Conservation (phyloP, 2,329 filamentous ascomycete genomes). For the Graphilbum fragrans region DNA sequence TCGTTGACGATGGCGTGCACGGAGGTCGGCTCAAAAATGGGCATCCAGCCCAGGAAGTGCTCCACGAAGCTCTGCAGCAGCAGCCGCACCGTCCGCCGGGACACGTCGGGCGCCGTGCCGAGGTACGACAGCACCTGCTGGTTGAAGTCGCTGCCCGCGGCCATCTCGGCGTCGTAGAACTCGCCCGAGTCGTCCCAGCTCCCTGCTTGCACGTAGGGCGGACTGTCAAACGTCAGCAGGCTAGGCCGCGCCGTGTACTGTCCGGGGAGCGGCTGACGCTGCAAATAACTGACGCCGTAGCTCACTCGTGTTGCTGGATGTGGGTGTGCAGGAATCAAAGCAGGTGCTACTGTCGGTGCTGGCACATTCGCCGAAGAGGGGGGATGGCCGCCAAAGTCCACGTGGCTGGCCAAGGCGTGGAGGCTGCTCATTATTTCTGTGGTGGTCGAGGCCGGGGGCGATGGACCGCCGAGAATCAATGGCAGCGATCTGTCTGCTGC, state of each 20-base stretch:
- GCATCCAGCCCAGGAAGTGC: slow-evolving; percentile 7
- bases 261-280: too few relatives aligned
- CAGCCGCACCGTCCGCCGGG: slow-evolving; percentile 4
- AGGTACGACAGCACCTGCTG: slow-evolving; percentile 1
- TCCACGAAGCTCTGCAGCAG: slow-evolving; percentile 7
- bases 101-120: slow-evolving; percentile 4
- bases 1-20: slow-evolving; percentile 4
- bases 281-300: background rate
- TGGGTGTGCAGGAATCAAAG: too few relatives aligned
- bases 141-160: slow-evolving; percentile 5
- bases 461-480: too few relatives aligned
- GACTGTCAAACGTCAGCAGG: background rate
- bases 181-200: slow-evolving; percentile 9
- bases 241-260: background rate
- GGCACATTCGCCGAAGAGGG: too few relatives aligned
- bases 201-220: background rate
- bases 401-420: too few relatives aligned
- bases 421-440: too few relatives aligned
- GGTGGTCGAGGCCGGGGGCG: too few relatives aligned
- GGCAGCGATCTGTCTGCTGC: too few relatives aligned
- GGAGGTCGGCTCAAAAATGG: slow-evolving; percentile 1
- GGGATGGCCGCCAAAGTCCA: too few relatives aligned
- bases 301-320: background rate
- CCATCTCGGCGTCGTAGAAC: slow-evolving; percentile 9
- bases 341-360: too few relatives aligned